Base-by-base conservation (phyloP, 139 green algal species). In the Yamagishiella unicocca region DNA sequence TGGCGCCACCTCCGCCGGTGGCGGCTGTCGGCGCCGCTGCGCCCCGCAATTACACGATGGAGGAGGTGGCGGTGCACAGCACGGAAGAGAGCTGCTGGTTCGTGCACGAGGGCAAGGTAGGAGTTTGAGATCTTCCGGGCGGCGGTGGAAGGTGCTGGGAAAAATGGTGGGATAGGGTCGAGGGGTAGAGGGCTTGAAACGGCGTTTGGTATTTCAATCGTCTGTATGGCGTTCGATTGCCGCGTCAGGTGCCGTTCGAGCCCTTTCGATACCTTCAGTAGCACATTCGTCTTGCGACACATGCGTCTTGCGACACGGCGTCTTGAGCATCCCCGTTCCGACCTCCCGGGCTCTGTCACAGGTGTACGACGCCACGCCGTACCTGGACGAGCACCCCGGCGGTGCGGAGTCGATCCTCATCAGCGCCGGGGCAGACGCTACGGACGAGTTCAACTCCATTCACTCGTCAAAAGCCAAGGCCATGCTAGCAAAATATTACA, bases 301-400 rank as follows among this genome's bases (percentile, higher is more conserved):
- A n/a, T n/a, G n/a, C n/a, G n/a, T n/a, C n/a, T n/a, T n/a, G n/a
- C n/a, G n/a, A n/a, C n/a, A n/a, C n/a, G n/a, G n/a, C n/a, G n/a
- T n/a, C n/a, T n/a, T n/a, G 50, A 17, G 12, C 50, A 58, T 17
- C 50, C 17, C 50, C 50, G 50, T 17, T 17, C 50, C 50, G 12
- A 17, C 50, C 50, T 58, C 50, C 50, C 17, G 14, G 17, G 14
- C 50, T 17, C 17, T 12, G 12, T 17, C 25, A 19, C 92, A 93
- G 78, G 95, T 99, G 76, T 99, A 99, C 89, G 96, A 99, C 89
- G 95, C 95, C 37, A 98, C 97, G 31, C 89, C 93, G 31, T 99
- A 98, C 91, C 87, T 99, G 40, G 92, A 95, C 35, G 97, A 96
- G 29, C 97, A 99, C 92, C 97, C 97, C 5, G 97, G 97, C 45